phyloP scores from a whole-genome alignment of 192 early-diverging fungal genomes.

The Backusella circina region DNA sequence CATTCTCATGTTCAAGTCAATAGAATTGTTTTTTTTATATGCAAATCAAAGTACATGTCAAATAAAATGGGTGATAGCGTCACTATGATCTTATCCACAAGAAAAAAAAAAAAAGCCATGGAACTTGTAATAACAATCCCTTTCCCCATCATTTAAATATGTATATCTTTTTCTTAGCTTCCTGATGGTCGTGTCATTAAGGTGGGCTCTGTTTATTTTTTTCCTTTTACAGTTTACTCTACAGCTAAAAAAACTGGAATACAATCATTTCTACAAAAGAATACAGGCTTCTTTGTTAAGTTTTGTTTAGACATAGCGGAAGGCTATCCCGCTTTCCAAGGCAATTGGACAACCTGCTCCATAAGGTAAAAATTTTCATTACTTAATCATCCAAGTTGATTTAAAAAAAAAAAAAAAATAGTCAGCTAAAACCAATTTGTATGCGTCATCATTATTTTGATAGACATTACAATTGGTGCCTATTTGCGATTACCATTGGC shows the following conservation, averaged over 20 bases:
- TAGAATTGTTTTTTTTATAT: neutral
- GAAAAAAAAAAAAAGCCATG: no score
- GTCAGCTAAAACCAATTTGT: neutral
- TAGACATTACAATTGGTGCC: neutral
- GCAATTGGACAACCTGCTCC: neutral
- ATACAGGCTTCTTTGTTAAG: neutral
- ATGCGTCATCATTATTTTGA: neutral
- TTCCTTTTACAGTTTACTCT: neutral
- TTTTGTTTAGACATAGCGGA: neutral
- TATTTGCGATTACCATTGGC: conserved; percentile 7
- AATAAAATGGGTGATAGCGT: neutral
- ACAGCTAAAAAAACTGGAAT: neutral
- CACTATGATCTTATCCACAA: neutral
- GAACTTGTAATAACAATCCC: no score
- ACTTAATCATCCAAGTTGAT: neutral
- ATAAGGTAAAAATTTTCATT: neutral
- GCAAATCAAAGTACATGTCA: neutral
- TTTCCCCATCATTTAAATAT: no score
- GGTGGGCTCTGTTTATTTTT: neutral
- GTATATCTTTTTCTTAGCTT: no score
- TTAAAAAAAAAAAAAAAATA: neutral
- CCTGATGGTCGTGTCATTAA: no score
- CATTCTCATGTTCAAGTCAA: neutral
- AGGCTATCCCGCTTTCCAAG: neutral
- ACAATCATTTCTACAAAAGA: neutral